Percentiles rank a stretch among this genome's conserved stretches.
Conservation (phyloP, 768 basidiomycete genomes). For the Mycena vitilis region DNA sequence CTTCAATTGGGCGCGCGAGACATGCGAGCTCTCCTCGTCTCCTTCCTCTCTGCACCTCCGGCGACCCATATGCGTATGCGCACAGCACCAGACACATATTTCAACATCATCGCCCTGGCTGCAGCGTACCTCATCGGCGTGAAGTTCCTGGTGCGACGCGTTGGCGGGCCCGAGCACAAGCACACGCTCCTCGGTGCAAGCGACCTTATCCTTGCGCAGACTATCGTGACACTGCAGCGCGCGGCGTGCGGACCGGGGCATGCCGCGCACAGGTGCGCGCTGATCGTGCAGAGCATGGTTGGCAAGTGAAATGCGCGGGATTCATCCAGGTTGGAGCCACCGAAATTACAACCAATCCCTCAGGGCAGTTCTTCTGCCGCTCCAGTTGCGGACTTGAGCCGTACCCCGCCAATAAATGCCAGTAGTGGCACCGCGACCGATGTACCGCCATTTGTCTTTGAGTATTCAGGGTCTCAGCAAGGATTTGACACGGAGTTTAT, state of each 20-base stretch:
- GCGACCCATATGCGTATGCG: neutral
- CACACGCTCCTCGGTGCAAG: slow-evolving; percentile 17
- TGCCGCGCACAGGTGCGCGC: slow-evolving; percentile 7
- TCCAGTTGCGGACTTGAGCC: neutral
- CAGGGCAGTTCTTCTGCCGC: too few species aligned
- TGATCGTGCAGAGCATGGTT: slow-evolving; percentile 9
- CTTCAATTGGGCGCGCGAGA: slow-evolving; percentile 10
- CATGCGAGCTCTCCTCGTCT: slow-evolving; percentile 21
- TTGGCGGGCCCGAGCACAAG: neutral
- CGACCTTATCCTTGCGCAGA: slow-evolving; percentile 23
- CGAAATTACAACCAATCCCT: too few species aligned
- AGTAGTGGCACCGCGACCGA: neutral
- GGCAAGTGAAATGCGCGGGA: slow-evolving; percentile 14
- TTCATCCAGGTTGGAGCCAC: neutral
- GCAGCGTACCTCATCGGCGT: slow-evolving; percentile 45
- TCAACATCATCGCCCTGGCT: slow-evolving; percentile 47
- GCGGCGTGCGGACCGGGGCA: slow-evolving; percentile 24
- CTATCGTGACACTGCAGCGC: neutral
- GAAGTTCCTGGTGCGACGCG: slow-evolving; percentile 43
- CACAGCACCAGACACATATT: slow-evolving; percentile 37
- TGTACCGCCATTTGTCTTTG: neutral
- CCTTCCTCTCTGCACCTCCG: slow-evolving; percentile 12
- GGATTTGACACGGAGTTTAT: slow-evolving; percentile 4
- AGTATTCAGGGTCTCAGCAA: neutral
- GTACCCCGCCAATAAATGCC: neutral